These are phyloP conservation scores for Hypomyces rosellus DNA, from an alignment of 2,329 filamentous ascomycete species.

Conservation along the genomic window DNA sequence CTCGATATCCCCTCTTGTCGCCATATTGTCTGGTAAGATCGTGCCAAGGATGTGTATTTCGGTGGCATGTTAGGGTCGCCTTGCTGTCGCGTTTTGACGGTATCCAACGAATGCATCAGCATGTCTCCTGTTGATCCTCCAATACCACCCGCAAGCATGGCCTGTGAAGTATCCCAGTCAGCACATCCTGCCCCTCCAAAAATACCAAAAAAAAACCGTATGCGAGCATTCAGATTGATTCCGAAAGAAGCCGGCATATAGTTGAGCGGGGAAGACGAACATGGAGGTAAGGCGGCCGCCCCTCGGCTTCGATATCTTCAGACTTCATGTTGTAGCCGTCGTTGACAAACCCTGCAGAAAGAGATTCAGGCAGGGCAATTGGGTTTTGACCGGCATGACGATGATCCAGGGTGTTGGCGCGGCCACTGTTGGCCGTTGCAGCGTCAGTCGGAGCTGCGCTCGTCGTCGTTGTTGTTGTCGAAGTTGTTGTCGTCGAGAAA, in stretches of 20 bases:
- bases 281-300: constrained; percentile 38
- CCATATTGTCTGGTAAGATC: constrained; percentile 88
- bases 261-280: constrained; percentile 23
- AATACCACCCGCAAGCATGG: constrained; percentile 90
- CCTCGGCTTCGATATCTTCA: constrained; percentile 35
- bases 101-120: constrained; percentile 98
- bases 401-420: constrained; percentile 16
- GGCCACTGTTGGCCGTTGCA: constrained; percentile 8
- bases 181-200: neutral
- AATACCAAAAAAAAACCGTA: too few relatives aligned
- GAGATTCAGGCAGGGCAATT: constrained; percentile 20
- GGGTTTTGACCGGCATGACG: constrained; percentile 28
- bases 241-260: neutral
- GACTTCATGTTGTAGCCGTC: constrained; percentile 28
- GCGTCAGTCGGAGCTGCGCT: constrained; percentile 8
- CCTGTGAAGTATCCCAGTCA: constrained; percentile 41
- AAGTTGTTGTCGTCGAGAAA: constrained; percentile 10
- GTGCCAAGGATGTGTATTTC: constrained; percentile 84
- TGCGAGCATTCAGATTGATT: too few relatives aligned
- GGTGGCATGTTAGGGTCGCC: constrained; percentile 90
- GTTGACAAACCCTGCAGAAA: constrained; percentile 19
- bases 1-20: constrained; percentile 82
- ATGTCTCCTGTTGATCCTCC: constrained; percentile 93
- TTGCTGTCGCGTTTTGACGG: constrained; percentile 96
- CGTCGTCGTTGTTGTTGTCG: constrained; percentile 13